Evolutionary conservation across 768 basidiomycete species (phyloP).

Genomic region (Gymnopilus junonius): DNA sequence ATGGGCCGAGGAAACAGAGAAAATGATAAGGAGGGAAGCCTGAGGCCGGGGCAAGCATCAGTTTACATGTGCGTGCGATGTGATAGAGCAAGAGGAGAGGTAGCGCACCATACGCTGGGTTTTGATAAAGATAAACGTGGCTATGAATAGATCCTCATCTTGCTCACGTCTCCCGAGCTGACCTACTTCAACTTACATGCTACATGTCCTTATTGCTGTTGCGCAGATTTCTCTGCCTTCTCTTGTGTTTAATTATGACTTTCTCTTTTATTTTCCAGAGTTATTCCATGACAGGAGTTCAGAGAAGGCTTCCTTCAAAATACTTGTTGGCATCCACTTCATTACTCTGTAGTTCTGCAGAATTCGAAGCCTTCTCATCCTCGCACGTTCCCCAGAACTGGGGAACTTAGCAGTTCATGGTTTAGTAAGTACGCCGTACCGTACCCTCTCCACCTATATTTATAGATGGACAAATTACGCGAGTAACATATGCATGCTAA

Average conservation of each 20-base stretch:
- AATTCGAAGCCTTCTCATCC: not conserved
- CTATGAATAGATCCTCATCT: not conserved
- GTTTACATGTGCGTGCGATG: conserved; percentile 8
- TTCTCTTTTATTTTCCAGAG: not conserved
- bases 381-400: not conserved
- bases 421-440: too few species aligned
- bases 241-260: not conserved
- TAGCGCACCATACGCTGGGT: not conserved
- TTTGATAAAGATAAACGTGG: not conserved
- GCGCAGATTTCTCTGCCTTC: too few species aligned
- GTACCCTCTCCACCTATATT: too few species aligned
- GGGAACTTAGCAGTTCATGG: not conserved
- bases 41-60: too few species aligned
- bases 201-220: too few species aligned
- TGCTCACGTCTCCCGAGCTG: not conserved
- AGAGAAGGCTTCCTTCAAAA: not conserved
- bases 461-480: too few species aligned
- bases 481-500: too few species aligned
- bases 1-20: not conserved
- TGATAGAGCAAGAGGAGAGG: not conserved
- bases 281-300: not conserved
- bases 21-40: conserved; percentile 9
- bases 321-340: not conserved
- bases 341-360: not conserved
- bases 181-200: not conserved